Conservation (phyloP, 441 rosid species). For the Euphorbia schlechtendalii region DNA sequence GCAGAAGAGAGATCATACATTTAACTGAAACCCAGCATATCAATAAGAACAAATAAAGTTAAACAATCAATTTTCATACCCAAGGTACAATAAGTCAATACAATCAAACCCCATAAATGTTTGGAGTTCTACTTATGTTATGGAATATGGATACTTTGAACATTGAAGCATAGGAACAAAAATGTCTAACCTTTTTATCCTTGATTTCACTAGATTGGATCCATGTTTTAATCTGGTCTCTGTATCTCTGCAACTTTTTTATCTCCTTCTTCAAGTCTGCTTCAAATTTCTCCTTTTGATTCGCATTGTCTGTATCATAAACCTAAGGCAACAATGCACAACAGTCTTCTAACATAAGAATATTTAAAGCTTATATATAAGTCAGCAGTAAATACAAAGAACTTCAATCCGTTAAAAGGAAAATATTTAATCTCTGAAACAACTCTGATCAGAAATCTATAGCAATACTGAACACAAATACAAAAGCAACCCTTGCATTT, state of each 20-base stretch:
- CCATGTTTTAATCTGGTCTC: slow-evolving; percentile 99
- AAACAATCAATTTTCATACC: not conserved
- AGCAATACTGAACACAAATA: not conserved
- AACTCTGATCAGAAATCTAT: not conserved
- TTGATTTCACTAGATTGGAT: slow-evolving; percentile 99
- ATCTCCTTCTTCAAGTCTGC: slow-evolving; percentile 99
- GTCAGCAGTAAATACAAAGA: not conserved
- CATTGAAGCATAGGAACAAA: slow-evolving; percentile 7
- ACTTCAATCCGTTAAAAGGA: not conserved
- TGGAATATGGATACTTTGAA: slow-evolving; percentile 3
- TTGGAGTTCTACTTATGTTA: not conserved
- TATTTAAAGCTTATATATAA: not conserved
- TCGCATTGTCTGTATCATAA: slow-evolving; percentile 94
- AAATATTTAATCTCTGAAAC: not conserved
- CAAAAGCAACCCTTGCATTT: not conserved
- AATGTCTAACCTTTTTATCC: slow-evolving; percentile 76
- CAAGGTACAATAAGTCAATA: not conserved
- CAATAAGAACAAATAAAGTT: not conserved
- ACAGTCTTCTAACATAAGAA: not conserved
- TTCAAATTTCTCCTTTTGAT: slow-evolving; percentile 99
- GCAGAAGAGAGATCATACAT: not conserved
- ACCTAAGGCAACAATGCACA: slow-evolving; percentile 48
- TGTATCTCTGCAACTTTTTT: slow-evolving; percentile 95
- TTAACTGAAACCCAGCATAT: not conserved
- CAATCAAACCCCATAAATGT: not conserved